Base-by-base conservation (phyloP, 352 stramenopile genomes). In the Thalassiosira sp. region DNA sequence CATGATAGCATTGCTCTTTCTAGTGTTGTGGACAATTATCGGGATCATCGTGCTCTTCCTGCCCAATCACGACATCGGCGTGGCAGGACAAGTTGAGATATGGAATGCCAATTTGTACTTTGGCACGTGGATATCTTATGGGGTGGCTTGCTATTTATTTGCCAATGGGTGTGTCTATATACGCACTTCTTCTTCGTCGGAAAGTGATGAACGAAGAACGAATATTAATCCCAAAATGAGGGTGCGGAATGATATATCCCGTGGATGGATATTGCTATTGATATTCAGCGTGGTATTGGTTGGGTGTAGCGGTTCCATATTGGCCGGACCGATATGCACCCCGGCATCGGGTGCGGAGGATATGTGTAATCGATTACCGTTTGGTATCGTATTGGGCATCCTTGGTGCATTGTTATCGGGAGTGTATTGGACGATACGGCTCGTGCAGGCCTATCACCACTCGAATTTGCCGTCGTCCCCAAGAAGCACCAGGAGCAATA, bases 31-130 rank as follows among this genome's bases (percentile, higher is more conserved):
- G 59, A 57, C 59, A 20, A 28, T 56, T 15, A 45, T 54, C 24
- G 58, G 7, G 2, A 67, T 56, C 1, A 56, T 68, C 5, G 42
- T 58, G 24, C 24, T 68, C 20, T 57, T 68, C 20, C 6, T 7
- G 10, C 3, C 56, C 5, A 43, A 46, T 3, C 11, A 57, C 2
- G 59, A 58, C 1, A 43, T 58, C 5, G 43, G 40, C 15, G 42
- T 54, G 7, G 18, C 58, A 1, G 40, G 58, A 11, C 58, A 54
- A 20, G n/a, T 65, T 28, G 59, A 68, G 42, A 28, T 68, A 10
- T 68, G 59, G 59, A 68, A 68, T 52, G 59, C 59, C 43, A 68
- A 68, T 45, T 52, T 68, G n/a, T 68, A 22, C 42, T 68, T 68
- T 28, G 59, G 59, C 1, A 58, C 59, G 20, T 68, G 40, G 59